Evolutionary conservation across 495 filamentous ascomycete species (phyloP).

Genomic region (Hypoxylon intermedium): DNA sequence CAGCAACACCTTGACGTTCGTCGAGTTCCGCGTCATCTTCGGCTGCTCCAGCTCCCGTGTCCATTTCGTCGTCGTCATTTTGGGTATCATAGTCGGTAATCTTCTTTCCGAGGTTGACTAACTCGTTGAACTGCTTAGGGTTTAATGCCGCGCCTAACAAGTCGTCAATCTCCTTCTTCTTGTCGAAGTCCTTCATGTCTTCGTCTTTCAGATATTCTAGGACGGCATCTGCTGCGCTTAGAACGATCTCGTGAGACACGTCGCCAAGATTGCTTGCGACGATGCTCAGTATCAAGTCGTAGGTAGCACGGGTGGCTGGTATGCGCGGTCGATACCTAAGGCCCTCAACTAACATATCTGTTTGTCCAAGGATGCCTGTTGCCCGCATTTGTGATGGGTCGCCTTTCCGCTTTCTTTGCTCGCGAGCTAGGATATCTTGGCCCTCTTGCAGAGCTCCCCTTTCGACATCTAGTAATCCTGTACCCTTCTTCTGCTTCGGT

Average conservation of each 20-base stretch:
- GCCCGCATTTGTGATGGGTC: constrained; percentile 75
- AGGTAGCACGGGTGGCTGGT: constrained; percentile 90
- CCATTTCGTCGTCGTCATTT: constrained; percentile 93
- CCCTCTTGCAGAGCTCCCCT: constrained; percentile 83
- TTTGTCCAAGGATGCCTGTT: constrained; percentile 81
- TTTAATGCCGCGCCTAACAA: constrained; percentile 81
- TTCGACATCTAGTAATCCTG: constrained; percentile 70
- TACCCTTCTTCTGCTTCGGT: constrained; percentile 76
- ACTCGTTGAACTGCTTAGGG: constrained; percentile 93
- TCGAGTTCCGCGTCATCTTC: constrained; percentile 75
- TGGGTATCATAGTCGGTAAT: constrained; percentile 98
- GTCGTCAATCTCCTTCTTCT: constrained; percentile 97
- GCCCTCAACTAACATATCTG: constrained; percentile 87
- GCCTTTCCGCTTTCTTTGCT: constrained; percentile 86
- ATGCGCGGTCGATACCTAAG: constrained; percentile 85
- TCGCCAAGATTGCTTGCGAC: constrained; percentile 89
- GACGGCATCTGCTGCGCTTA: constrained; percentile 93
- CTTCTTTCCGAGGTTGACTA: constrained; percentile 97
- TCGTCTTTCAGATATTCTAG: constrained; percentile 94
- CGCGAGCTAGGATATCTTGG: constrained; percentile 82
- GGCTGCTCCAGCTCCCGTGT: constrained; percentile 64
- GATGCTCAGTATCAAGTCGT: constrained; percentile 91
- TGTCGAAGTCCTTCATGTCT: constrained; percentile 95
- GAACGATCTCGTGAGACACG: constrained; percentile 87
- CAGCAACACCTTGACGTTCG: constrained; percentile 93